Conservation (phyloP, 768 basidiomycete genomes). For the Russula sp. region DNA sequence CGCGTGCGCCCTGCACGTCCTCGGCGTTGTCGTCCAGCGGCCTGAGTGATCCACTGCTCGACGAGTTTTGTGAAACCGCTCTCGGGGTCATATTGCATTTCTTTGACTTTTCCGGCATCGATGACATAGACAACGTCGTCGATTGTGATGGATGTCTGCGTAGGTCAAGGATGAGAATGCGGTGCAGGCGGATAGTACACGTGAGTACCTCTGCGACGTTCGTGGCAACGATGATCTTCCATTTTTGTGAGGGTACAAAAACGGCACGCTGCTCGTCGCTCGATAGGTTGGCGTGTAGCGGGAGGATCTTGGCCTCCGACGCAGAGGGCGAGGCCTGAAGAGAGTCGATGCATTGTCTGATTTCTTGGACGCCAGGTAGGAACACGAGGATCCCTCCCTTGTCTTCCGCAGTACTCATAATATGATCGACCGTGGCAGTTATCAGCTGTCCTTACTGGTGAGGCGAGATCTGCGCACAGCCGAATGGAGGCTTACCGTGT, state of each 20-base stretch:
- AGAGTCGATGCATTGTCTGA: slow-evolving; percentile 66
- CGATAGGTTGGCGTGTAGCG: slow-evolving; percentile 86
- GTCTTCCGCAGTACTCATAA: slow-evolving; percentile 43
- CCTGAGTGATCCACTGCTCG: slow-evolving; percentile 73
- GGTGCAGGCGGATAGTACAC: neutral
- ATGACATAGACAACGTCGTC: slow-evolving; percentile 84
- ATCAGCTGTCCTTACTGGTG: slow-evolving; percentile 11
- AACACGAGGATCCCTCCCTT: slow-evolving; percentile 78
- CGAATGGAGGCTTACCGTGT: slow-evolving; percentile 42
- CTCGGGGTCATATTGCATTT: slow-evolving; percentile 66
- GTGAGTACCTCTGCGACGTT: slow-evolving; percentile 79
- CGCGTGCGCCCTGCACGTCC: slow-evolving; percentile 88
- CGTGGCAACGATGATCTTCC: slow-evolving; percentile 86
- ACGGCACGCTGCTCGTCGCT: slow-evolving; percentile 77
- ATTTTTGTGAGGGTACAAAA: slow-evolving; percentile 54
- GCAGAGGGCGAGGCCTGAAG: slow-evolving; percentile 36
- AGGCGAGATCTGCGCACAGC: neutral
- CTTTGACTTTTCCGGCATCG: slow-evolving; percentile 82
- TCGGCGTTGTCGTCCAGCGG: slow-evolving; percentile 76
- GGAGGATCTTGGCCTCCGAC: slow-evolving; percentile 50
- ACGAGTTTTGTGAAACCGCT: slow-evolving; percentile 67
- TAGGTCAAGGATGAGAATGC: neutral
- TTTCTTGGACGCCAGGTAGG: slow-evolving; percentile 86
- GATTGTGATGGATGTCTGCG: slow-evolving; percentile 83
- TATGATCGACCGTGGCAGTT: slow-evolving; percentile 56